These are phyloP conservation scores for Linnemannia elongata DNA, from an alignment of 192 early-diverging fungal species.

Conservation along the genomic window DNA sequence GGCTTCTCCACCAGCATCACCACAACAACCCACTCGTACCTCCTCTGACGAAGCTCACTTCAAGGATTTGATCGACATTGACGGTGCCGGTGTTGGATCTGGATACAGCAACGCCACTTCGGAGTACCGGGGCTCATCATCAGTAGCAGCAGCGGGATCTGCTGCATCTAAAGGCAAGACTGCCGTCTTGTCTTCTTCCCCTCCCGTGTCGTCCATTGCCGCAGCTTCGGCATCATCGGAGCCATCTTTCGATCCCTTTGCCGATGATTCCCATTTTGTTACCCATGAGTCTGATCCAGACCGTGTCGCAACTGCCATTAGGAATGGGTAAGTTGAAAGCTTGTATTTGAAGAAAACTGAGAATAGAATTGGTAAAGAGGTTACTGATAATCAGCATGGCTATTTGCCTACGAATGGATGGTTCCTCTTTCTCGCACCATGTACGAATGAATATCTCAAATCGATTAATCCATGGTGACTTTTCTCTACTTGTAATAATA, in stretches of 20 bases:
- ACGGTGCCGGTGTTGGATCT: neutral
- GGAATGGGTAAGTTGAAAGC: neutral
- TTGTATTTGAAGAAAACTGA: neutral
- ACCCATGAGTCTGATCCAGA: neutral
- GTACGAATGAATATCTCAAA: neutral
- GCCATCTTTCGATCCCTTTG: conserved; percentile 8
- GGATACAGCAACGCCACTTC: neutral
- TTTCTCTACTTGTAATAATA: neutral
- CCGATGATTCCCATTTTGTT: neutral
- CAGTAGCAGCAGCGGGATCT: no score
- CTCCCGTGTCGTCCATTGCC: neutral
- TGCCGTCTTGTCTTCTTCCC: neutral
- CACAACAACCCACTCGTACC: neutral
- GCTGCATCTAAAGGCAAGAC: neutral
- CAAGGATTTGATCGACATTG: neutral
- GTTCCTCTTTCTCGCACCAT: neutral
- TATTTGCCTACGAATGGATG: neutral
- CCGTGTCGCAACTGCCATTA: neutral
- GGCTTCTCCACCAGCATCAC: neutral
- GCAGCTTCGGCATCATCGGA: neutral
- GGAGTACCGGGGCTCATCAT: neutral
- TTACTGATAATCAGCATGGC: no score
- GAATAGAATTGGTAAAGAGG: neutral
- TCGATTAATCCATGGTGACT: neutral
- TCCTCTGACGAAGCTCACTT: neutral